These are phyloP conservation scores for Mucor mucedo DNA, from an alignment of 371 early-diverging fungal species.

Conservation along the genomic window DNA sequence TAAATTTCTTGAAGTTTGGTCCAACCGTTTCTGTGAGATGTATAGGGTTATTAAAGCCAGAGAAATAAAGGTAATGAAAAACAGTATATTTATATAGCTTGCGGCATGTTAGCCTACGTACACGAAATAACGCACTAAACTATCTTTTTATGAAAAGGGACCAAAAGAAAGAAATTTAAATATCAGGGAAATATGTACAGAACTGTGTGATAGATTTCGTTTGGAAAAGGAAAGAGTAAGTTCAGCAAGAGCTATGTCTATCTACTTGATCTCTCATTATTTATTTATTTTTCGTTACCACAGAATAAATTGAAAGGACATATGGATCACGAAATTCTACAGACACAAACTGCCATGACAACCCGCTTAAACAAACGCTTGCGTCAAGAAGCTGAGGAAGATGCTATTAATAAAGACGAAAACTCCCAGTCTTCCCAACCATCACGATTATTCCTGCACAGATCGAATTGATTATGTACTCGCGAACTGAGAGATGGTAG, in stretches of 20 bases:
- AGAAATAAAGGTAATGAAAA: slow-evolving; percentile 1
- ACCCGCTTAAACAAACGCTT: not conserved
- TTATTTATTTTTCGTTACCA: not conserved
- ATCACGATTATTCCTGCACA: no score
- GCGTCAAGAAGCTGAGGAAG: slow-evolving; percentile 12
- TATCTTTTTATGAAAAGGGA: slow-evolving; percentile 3
- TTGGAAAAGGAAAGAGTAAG: slow-evolving; percentile 14
- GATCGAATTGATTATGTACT: no score
- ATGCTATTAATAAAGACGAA: not conserved
- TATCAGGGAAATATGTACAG: slow-evolving; percentile 3
- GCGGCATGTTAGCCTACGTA: not conserved
- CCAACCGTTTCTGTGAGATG: slow-evolving; percentile 10
- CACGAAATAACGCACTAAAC: not conserved
- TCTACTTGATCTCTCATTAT: not conserved
- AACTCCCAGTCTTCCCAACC: no score
- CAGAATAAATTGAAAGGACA: slow-evolving; percentile 9
- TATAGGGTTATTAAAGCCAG: slow-evolving; percentile 7
- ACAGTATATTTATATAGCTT: no score
- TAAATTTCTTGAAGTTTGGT: slow-evolving; percentile 11
- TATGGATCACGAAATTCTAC: slow-evolving; percentile 8
- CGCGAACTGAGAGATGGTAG: no score
- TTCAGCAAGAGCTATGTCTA: slow-evolving; percentile 3
- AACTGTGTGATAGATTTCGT: not conserved
- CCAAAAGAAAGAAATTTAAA: not conserved
- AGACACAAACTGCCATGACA: slow-evolving; percentile 12